Conservation (phyloP, 2,329 filamentous ascomycete genomes). For the Fusarium floridanum region DNA sequence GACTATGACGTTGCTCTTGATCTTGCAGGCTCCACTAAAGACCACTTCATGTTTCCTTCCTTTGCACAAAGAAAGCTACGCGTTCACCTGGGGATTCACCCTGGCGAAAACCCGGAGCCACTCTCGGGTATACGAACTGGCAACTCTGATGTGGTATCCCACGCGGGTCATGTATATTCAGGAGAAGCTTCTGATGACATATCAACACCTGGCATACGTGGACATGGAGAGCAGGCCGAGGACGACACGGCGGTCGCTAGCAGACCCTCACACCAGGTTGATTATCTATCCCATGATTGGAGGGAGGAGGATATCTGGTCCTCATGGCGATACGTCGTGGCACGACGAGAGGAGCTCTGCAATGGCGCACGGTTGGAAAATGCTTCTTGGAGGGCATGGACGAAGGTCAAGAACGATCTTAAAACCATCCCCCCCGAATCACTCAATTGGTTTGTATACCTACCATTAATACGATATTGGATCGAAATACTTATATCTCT, state of each 20-base stretch:
- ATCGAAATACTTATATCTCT: conserved; percentile 46
- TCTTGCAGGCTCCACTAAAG: too few relatives aligned
- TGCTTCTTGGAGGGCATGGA: conserved; percentile 97
- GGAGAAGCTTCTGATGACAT: conserved; percentile 51
- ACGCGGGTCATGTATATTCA: conserved; percentile 66
- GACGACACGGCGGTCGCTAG: conserved; percentile 83
- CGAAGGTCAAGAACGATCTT: conserved; percentile 89
- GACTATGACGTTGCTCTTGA: conserved; percentile 51
- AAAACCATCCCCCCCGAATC: conserved; percentile 91
- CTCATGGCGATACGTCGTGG: conserved; percentile 93
- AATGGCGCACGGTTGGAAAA: conserved; percentile 91
- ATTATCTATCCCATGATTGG: conserved; percentile 95
- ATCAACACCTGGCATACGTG: conserved; percentile 68
- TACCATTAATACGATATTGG: background rate
- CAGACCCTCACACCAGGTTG: conserved; percentile 89
- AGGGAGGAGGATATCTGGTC: conserved; percentile 97
- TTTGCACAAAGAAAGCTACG: too few relatives aligned
- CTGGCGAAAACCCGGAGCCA: too few relatives aligned
- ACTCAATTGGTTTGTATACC: conserved; percentile 82
- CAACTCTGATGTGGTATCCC: conserved; percentile 44
- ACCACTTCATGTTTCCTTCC: too few relatives aligned
- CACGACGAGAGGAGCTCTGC: conserved; percentile 81
- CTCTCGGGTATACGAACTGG: too few relatives aligned
- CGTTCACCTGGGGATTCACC: too few relatives aligned
- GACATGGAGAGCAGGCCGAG: conserved; percentile 71